Conservation (phyloP, 345 rosid species). For the Microcos paniculata region DNA sequence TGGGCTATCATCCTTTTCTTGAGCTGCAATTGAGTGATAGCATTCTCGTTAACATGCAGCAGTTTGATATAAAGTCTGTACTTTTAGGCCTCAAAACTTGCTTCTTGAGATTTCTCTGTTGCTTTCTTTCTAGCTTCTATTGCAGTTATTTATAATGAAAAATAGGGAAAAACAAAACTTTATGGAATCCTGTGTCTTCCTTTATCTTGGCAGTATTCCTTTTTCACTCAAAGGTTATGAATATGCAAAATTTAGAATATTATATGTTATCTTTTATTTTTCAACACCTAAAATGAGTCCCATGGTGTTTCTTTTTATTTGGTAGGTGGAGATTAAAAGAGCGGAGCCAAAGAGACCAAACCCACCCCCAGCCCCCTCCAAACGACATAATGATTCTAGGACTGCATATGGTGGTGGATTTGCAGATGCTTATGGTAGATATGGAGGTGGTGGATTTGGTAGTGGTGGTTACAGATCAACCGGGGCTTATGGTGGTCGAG, state of each 20-base stretch:
- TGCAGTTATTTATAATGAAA: not conserved
- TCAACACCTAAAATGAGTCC: constrained; percentile 1
- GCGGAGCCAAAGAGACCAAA: constrained; percentile 98
- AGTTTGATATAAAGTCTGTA: not conserved
- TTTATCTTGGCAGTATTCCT: not conserved
- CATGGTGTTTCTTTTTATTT: constrained; percentile 17
- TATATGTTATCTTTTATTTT: not conserved
- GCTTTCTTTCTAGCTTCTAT: not conserved
- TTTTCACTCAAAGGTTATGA: not conserved
- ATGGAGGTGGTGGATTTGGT: constrained; percentile 50
- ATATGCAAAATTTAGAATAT: not conserved
- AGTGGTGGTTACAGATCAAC: constrained; percentile 56
- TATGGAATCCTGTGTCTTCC: not conserved
- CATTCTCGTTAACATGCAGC: not conserved
- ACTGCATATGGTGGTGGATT: constrained; percentile 55
- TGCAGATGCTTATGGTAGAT: constrained; percentile 60
- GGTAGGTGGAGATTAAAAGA: constrained; percentile 94
- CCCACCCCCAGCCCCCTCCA: constrained; percentile 58
- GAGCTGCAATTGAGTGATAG: not conserved
- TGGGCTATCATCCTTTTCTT: not conserved
- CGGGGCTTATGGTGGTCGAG: constrained; percentile 64
- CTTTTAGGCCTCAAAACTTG: not conserved
- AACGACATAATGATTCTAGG: constrained; percentile 60
- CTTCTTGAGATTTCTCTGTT: not conserved
- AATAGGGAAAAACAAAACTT: not conserved